Evolutionary conservation across 768 basidiomycete species (phyloP), one percentile per base, ranked within the genome.

Genomic region (Leccinum subgranulosum): DNA sequence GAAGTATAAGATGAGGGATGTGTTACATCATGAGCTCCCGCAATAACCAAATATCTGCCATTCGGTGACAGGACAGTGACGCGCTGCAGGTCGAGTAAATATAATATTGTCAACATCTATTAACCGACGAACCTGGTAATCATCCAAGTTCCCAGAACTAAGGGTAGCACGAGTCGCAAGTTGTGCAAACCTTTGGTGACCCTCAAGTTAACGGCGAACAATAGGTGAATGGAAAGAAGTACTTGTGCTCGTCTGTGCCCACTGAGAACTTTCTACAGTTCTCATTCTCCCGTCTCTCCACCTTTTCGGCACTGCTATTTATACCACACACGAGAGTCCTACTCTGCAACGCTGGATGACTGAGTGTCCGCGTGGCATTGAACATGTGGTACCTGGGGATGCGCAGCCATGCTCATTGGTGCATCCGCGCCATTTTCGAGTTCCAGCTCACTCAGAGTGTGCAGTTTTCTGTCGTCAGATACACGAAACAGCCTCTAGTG

Each of bases 321-420:
- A 98, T 83, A 14, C 96, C 96, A 61, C 94, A 95, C 0, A 88
- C 81, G 53, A 98, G 62, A 60, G 76, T 75, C 69, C 80, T 76
- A 50, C 70, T 75, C 80, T 83, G 60, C 39, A 43, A 19, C 25
- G 45, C 49, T 27, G 46, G 28, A 29, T 64, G 39, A 59, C 15
- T 45, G n/a, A 23, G 31, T 23, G 49, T 29, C 2, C 21, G 17
- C 27, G 28, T 28, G 8, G 57, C 23, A 60, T 50, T 41, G 53
- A 17, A 29, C 46, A 6, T 41, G 59, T 43, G 41, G 19, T 71
- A 89, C 91, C 74, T 84, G 71, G 9, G 77, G 72, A 68, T 88
- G 74, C 12, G 84, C 81, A 17, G 88, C 86, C 80, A 98, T 87
- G 69, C 94, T 96, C 92, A 94, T 98, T n/a, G 97, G 95, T 5